Conservation (phyloP, 495 filamentous ascomycete genomes). For the Aspergillus mulundensis region DNA sequence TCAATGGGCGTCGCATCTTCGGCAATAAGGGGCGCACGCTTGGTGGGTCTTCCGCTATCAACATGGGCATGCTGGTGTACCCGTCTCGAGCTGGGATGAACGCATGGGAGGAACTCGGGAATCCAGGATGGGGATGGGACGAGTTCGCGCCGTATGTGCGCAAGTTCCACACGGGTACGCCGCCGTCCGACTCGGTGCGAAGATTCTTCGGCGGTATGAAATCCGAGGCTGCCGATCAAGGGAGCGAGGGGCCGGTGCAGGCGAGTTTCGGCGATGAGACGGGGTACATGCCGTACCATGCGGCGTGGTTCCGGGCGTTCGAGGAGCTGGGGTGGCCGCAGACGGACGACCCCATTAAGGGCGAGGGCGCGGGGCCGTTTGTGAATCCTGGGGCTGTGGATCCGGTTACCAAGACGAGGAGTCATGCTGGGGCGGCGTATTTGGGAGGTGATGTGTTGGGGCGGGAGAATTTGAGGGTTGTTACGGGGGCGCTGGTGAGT, state of each 20-base stretch:
- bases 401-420: slow-evolving; percentile 39
- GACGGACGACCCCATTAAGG: no score
- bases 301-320: slow-evolving; percentile 47
- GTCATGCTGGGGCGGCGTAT: slow-evolving; percentile 45
- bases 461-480: no score
- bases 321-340: slow-evolving; percentile 34
- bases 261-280: slow-evolving; percentile 29
- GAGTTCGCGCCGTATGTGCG: slow-evolving; percentile 13
- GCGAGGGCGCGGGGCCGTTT: not conserved
- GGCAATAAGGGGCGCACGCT: slow-evolving; percentile 23
- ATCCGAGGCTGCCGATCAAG: slow-evolving; percentile 26
- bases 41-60: slow-evolving; percentile 19
- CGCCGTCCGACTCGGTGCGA: slow-evolving; percentile 15
- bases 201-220: not conserved
- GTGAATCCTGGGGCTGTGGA: slow-evolving; percentile 28
- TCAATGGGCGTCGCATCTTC: slow-evolving; percentile 30
- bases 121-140: slow-evolving; percentile 41
- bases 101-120: slow-evolving; percentile 42
- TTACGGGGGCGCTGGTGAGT: no score
- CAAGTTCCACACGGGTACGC: slow-evolving; percentile 40
- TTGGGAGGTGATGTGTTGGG: no score
- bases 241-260: slow-evolving; percentile 41
- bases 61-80: slow-evolving; percentile 36
- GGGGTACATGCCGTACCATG: slow-evolving; percentile 37
- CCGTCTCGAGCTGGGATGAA: slow-evolving; percentile 30